Base-by-base conservation (phyloP, 2,329 filamentous ascomycete genomes). In the Dactylella cylindrospora region DNA sequence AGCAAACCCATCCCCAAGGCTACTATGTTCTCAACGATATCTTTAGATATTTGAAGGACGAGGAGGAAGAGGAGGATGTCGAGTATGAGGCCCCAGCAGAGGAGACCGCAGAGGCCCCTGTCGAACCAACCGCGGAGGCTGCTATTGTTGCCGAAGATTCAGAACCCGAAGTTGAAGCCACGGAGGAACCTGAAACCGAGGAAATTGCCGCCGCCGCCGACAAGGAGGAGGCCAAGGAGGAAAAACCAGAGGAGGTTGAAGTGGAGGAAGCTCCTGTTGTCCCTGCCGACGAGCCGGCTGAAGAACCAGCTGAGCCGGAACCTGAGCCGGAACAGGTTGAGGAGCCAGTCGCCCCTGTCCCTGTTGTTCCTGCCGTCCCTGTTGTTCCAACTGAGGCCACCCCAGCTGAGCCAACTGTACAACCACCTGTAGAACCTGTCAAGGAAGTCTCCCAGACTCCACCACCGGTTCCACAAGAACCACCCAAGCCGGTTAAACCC, bases 21-120 rank as follows among this genome's bases (percentile, higher is more conserved):
- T 98, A 97, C 79, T 98, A 95, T 70, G 91, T 98, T 26, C 82
- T 98, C 69, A 98, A 98, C 75, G 93, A 98, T 72, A 95, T 98
- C 73, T 89, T 97, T 78, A 83, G 93, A 69, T 97, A 94, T 75
- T 84, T 98, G 67, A 84, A 85, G 66, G 88, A 93, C 65, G 87
- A 91, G 69, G 80, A 80, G 33, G 90, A 96, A 64, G 88, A 88
- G 60, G 83, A 85, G 64, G 75, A 83, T 68, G 75, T 77, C 39
- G 73, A 76, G 6, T 70, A 68, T 35, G 76, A 76, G 54, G 72
- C 69, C 31, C 69, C 70, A 36, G 66, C 70, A 12, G 68, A 69
- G 43, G 57, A 60, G n/a, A 40, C 52, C 9, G 65, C 47, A 19
- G 50, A 61, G 43, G 45, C 54, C 33, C 31, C 51, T 19, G 66